Conservation (phyloP, 2,329 filamentous ascomycete genomes). For the Ambrosiella cleistominuta region DNA sequence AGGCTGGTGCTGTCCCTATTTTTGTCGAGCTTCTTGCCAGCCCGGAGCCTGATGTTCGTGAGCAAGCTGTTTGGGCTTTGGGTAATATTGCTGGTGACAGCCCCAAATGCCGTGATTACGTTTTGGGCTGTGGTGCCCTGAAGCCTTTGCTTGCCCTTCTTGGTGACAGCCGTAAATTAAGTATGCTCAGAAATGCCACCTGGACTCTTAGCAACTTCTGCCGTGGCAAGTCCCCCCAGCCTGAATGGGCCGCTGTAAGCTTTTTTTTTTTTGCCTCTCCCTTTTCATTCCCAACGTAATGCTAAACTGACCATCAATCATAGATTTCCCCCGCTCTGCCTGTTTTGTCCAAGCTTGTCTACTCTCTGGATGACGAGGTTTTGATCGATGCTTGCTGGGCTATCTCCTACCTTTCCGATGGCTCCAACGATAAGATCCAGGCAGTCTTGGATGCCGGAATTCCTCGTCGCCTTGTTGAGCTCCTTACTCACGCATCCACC, state of each 20-base stretch:
- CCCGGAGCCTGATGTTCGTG: constrained; percentile 91
- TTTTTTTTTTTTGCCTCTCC: constrained; percentile 15
- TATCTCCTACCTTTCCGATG: constrained; percentile 95
- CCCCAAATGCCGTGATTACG: constrained; percentile 92
- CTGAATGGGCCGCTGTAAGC: constrained; percentile 90
- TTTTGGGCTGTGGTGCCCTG: constrained; percentile 76
- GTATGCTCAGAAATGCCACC: constrained; percentile 96
- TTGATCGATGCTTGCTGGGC: constrained; percentile 99
- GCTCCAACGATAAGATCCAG: constrained; percentile 98
- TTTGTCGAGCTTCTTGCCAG: constrained; percentile 92
- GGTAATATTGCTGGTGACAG: constrained; percentile 99
- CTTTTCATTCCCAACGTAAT: not conserved
- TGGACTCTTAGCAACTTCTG: constrained; percentile 99
- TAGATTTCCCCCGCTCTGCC: constrained; percentile 90
- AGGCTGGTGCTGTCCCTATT: constrained; percentile 93
- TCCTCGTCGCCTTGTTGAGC: constrained; percentile 84
- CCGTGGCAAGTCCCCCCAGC: constrained; percentile 96
- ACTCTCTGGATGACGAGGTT: constrained; percentile 95
- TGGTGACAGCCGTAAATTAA: constrained; percentile 93
- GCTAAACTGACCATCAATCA: constrained; percentile 15
- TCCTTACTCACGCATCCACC: constrained; percentile 94
- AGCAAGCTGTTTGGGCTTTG: constrained; percentile 96
- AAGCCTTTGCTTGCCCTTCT: constrained; percentile 78
- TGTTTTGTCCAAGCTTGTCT: constrained; percentile 90
- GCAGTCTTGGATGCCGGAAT: constrained; percentile 97